Evolutionary conservation across 2,329 filamentous ascomycete genomes (phyloP), one percentile per base, ranked within the genome.

Genomic region (Periconia sp.): DNA sequence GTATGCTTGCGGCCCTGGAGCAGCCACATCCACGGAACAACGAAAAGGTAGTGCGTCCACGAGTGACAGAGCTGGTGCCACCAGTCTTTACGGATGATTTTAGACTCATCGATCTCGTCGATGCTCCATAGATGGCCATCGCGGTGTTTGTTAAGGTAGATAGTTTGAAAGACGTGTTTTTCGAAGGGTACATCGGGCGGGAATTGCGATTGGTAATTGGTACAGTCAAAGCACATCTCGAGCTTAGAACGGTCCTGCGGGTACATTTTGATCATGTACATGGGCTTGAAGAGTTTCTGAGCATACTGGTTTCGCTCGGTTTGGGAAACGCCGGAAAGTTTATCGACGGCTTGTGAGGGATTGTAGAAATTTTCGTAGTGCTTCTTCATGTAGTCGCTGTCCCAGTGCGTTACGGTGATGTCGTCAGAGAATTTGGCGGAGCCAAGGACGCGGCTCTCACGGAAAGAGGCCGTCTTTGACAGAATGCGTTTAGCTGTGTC

Each of bases 141-240:
- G 1, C 79, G 66, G 3, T 79, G 72, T 53, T 85, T 84, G 69
- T 87, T 83, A 6, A 88, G 76, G 65, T 86, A 88, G 49, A 87
- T 88, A 9, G 83, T 86, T 60, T 91, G 87, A 68, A 89, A 91
- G 15, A 91, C 82, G 62, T 89, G 86, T 48, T 82, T 77, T 23
- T 83, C 79, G 49, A 82, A 80, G 0, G 79, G 77, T 0, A 82
- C 75, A 1, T 76, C 70, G 1, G 84, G 84, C 6, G 72, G 71
- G 57, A 91, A 88, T 65, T 91, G 88, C 43, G 85, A 81, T 68
- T 91, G 88, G 72, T 91, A 90, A 68, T 90, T 89, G 37, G 85
- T 87, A 74, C 86, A 89, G 70, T 91, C 87, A 72, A 90, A 91
- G 52, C 82, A 87, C 80, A 77, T 84, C 66, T 84, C 82, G 35